phyloP scores from a whole-genome alignment of 164 flowering plant genomes.

The Umbilicus rupestris region DNA sequence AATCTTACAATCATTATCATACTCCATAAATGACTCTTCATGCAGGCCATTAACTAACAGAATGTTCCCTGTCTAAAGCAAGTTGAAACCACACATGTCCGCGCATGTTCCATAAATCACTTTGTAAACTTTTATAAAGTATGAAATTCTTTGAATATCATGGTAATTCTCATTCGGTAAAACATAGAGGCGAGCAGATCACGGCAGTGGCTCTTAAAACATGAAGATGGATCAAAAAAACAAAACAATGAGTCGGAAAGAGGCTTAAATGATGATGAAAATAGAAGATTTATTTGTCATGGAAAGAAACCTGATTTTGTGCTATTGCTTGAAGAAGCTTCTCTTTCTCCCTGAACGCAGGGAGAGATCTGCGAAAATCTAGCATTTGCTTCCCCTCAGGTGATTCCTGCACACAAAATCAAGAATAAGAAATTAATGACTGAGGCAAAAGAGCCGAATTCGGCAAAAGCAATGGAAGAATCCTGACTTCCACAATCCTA shows the following conservation, averaged over 20 bases:
- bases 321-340: slow-evolving; percentile 88
- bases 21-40: not conserved
- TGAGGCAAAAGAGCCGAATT: slow-evolving; percentile 1
- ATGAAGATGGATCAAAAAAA: not conserved
- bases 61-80: not conserved
- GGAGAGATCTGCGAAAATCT: slow-evolving; percentile 72
- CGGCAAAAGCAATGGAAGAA: not conserved
- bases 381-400: slow-evolving; percentile 87
- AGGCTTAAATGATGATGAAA: not conserved
- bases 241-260: not conserved
- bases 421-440: not conserved
- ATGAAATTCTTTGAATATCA: not conserved
- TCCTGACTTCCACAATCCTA: not conserved
- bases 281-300: slow-evolving; percentile 13
- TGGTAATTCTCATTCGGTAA: not conserved
- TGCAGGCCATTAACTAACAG: not conserved
- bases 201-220: not conserved
- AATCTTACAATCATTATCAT: not conserved
- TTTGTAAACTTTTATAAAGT: not conserved
- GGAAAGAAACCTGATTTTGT: slow-evolving; percentile 66
- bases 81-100: not conserved
- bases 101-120: not conserved
- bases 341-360: slow-evolving; percentile 83
- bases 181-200: not conserved
- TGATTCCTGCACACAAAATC: slow-evolving; percentile 53